A percentile compares a stretch with the other conserved stretches of the same genome.
Evolutionary conservation across 2,329 filamentous ascomycete genomes (phyloP).

Genomic region (Colletotrichum eremochloae): DNA sequence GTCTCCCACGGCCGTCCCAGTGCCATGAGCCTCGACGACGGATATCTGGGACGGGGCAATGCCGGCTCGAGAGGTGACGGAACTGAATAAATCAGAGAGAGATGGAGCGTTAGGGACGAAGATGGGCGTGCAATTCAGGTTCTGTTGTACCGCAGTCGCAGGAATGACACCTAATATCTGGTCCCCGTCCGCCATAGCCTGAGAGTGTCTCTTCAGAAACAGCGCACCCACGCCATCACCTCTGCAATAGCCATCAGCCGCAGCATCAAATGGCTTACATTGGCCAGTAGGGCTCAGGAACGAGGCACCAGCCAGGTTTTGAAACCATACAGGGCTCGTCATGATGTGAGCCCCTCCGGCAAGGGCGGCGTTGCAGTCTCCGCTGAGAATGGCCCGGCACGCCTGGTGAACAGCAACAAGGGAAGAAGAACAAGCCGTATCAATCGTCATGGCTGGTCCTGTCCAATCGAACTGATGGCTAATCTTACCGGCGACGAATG

Average conservation of each 20-base stretch:
- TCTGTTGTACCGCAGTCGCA: constrained; percentile 56
- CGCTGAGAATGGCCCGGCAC: constrained; percentile 48
- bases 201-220: constrained; percentile 60
- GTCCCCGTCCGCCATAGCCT: constrained; percentile 62
- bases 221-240: constrained; percentile 61
- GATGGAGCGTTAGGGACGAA: constrained; percentile 44
- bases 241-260: constrained; percentile 63
- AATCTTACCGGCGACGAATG: constrained; percentile 52
- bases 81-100: constrained; percentile 58
- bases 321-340: constrained; percentile 11
- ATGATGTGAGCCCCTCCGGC: constrained; percentile 57
- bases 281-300: constrained; percentile 51
- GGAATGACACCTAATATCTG: constrained; percentile 57
- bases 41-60: neutral
- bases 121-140: constrained; percentile 53
- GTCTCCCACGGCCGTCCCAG: constrained; percentile 62
- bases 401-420: constrained; percentile 49
- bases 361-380: constrained; percentile 52
- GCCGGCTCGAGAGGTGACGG: constrained; percentile 58
- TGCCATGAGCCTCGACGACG: constrained; percentile 59
- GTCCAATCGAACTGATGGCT: constrained; percentile 55
- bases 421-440: constrained; percentile 57
- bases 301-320: constrained; percentile 41
- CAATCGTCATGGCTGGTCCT: constrained; percentile 52
- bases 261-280: constrained; percentile 51